Conservation (phyloP, 495 filamentous ascomycete species). For the Achaetomiella virescens region DNA sequence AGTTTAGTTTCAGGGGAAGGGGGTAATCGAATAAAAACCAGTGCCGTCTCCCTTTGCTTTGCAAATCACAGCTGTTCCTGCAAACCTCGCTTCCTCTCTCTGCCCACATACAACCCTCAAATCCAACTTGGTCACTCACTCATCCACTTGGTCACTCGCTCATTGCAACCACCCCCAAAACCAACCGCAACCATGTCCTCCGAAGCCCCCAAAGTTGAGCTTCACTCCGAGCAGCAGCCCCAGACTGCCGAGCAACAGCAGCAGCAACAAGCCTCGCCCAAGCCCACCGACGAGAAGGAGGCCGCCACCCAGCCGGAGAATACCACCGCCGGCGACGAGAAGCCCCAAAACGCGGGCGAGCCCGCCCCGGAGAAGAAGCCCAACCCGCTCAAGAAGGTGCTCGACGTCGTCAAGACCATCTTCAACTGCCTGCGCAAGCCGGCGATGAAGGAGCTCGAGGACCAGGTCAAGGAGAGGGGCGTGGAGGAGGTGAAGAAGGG, state of each 20-base stretch:
- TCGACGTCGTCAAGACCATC: slow-evolving; percentile 5
- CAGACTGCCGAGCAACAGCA: background rate
- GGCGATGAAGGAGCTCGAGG: background rate
- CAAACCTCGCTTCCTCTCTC: background rate
- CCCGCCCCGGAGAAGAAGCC: slow-evolving; percentile 7
- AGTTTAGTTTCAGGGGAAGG: too few species aligned
- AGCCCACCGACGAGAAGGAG: too few species aligned
- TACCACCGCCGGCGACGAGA: background rate
- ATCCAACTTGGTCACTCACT: background rate
- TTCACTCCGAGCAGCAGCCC: background rate
- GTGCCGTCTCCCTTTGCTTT: too few species aligned
- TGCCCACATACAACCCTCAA: background rate
- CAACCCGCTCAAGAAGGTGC: slow-evolving; percentile 11
- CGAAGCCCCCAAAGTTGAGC: slow-evolving; percentile 43
- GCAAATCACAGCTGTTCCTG: too few species aligned
- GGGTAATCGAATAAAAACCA: too few species aligned
- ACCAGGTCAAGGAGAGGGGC: background rate
- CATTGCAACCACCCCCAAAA: background rate
- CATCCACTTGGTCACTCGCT: background rate
- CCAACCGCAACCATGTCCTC: slow-evolving; percentile 28
- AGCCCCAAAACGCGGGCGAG: background rate
- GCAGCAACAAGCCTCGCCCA: background rate
- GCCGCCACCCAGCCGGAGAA: background rate
- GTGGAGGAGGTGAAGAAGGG: background rate
- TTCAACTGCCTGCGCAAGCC: slow-evolving; percentile 15